Base-by-base conservation (phyloP, 1,284 basidiomycete genomes). In the Peniophora sp. region DNA sequence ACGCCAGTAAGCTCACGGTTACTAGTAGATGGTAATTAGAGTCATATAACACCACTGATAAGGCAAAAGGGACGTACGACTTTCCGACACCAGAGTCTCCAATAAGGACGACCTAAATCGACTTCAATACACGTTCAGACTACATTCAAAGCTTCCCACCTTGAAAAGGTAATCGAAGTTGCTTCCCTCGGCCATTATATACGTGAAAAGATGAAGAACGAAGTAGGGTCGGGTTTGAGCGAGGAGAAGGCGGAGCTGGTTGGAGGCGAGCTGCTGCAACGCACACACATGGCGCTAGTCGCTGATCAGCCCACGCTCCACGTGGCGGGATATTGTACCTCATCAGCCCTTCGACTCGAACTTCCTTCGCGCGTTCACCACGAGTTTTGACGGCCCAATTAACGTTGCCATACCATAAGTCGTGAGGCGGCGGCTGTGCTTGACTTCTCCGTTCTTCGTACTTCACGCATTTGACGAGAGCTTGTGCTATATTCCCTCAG, bases 21-120 rank as follows among this genome's bases (percentile, higher is more conserved):
- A 53, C 69, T 71, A 50, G 27, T 19, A 50, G 19, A 47, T n/a
- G 16, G 5, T 16, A 8, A 17, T 51, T 27, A 52, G 39, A 32
- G 5, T 6, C 27, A 32, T 6, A 12, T 32, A 32, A 5, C 27
- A 32, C 27, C 27, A 12, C 12, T 32, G 27, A 50, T 25, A 11
- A 39, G 54, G 20, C 35, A 38, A 20, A 38, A 50, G 58, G 61
- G 60, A 83, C 86, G 65, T 71, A 89, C 86, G 86, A 97, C 82
- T 99, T 99, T 69, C 96, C 96, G 67, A 98, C 96, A 62, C 96
- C 97, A 59, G 93, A 97, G 73, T 99, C 96, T 66, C 97, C 96
- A 76, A 98, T 98, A 60, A 98, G 83, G 59, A 98, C 95, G 60
- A 96, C 90, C 92, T 96, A 44, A 50, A 45, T 46, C 43, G 38